Conservation (phyloP, 129 eudicot genomes). For the Pittosporum tobira region DNA sequence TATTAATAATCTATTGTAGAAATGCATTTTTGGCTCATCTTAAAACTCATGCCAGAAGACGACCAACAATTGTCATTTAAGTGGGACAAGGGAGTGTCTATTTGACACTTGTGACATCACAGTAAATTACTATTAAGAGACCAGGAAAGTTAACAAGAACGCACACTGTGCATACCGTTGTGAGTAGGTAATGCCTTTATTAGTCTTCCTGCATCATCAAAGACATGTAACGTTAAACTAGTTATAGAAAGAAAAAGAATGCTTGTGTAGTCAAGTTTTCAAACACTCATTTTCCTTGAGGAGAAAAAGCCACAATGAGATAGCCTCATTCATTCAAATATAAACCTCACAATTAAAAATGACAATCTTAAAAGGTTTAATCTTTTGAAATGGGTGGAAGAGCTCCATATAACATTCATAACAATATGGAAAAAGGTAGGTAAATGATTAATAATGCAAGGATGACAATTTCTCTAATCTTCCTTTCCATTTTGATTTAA, state of each 20-base stretch:
- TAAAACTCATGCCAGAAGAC: neutral
- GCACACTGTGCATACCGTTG: slow-evolving; percentile 25
- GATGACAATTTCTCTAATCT: neutral
- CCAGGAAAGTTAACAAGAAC: neutral
- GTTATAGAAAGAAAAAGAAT: neutral
- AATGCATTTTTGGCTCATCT: neutral
- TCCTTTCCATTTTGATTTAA: neutral
- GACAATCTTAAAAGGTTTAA: neutral
- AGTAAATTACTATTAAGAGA: neutral
- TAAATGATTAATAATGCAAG: neutral
- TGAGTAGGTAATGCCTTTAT: slow-evolving; percentile 12
- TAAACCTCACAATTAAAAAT: neutral
- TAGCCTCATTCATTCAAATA: neutral
- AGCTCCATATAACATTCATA: too few species aligned
- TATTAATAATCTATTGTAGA: neutral
- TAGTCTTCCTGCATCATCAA: slow-evolving; percentile 35
- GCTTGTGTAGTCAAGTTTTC: neutral
- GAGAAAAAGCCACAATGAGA: slow-evolving; percentile 13
- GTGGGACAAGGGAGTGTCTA: neutral
- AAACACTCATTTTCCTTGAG: neutral
- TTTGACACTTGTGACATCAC: too few species aligned
- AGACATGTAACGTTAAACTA: slow-evolving; percentile 12
- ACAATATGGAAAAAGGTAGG: neutral
- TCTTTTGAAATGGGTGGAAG: neutral
- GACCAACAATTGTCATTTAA: too few species aligned